Conservation (phyloP, 306 rosid species). For the Glycine latifolia region DNA sequence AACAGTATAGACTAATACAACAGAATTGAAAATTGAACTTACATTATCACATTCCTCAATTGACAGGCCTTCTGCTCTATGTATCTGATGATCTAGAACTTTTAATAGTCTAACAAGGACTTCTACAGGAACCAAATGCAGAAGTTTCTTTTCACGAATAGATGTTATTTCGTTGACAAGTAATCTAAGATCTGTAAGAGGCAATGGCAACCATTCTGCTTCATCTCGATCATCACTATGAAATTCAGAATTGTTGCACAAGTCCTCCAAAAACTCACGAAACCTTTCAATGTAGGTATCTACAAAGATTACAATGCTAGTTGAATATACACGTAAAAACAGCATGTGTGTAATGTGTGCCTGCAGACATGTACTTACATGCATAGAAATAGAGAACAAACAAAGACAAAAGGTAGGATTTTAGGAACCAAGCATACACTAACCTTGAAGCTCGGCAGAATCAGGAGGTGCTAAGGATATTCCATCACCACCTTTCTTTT, state of each 20-base stretch:
- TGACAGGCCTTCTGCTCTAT: slow-evolving; percentile 95
- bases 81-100: slow-evolving; percentile 95
- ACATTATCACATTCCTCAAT: slow-evolving; percentile 85
- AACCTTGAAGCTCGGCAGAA: slow-evolving; percentile 82
- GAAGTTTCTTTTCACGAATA: slow-evolving; percentile 76
- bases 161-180: slow-evolving; percentile 90
- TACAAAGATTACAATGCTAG: slow-evolving; percentile 51
- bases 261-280: slow-evolving; percentile 74
- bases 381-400: background rate
- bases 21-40: slow-evolving; percentile 50
- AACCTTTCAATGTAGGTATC: slow-evolving; percentile 71
- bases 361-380: background rate
- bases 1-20: slow-evolving; percentile 9
- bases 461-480: slow-evolving; percentile 60
- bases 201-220: slow-evolving; percentile 84
- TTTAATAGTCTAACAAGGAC: slow-evolving; percentile 81
- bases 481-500: slow-evolving; percentile 70
- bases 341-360: background rate
- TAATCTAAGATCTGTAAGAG: slow-evolving; percentile 81
- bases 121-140: slow-evolving; percentile 82
- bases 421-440: slow-evolving; percentile 38
- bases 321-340: slow-evolving; percentile 29
- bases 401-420: slow-evolving; percentile 31
- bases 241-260: slow-evolving; percentile 82
- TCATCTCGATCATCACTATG: slow-evolving; percentile 82